Base-by-base conservation (phyloP, 2,329 filamentous ascomycete genomes). In the Stemphylium lycopersici region DNA sequence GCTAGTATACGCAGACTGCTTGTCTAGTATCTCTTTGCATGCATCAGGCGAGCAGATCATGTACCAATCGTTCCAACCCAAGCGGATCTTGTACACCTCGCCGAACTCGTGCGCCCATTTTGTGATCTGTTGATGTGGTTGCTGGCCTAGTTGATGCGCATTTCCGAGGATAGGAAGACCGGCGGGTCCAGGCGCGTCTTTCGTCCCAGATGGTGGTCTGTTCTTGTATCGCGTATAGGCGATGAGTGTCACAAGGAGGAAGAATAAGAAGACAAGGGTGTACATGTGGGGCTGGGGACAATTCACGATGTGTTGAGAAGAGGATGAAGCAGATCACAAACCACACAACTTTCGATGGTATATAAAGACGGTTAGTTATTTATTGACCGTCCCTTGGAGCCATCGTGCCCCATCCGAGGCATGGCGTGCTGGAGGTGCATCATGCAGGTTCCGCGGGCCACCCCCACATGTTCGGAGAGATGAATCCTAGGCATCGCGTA, bases 31-130 rank as follows among this genome's bases (percentile, higher is more conserved):
- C 13, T 81, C 78, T 32, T 74, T 75, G 6, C 80, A 72, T 0
- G 78, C 79, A 20, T 72, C 68, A 1, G 79, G 78, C 12, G 65
- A 77, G 61, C 78, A 79, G 24, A 81, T 59, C 52, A 79, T 68
- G 15, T 79, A 74, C 77, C 78, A 81, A 53, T 78, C 73, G 41
- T 79, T 72, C 74, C 76, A 79, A 5, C 79, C 79, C 4, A 80
- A 61, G 2, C 73, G 70, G 15, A 81, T 63, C 51, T 75, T 74
- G 67, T 75, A 80, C 4, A 81, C 48, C n/a, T 81, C 78, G 32
- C 79, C 79, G 60, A 79, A 80, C 46, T 76, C 48, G 2, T 61
- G 55, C 0, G 77, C 76, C 77, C 77, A 80, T 47, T 66, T 42
- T 0, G 61, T 62, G 40, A 75, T 67, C 43, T 69, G 61, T 18